phyloP scores from a whole-genome alignment of 768 basidiomycete species.

The Boletus rufocinnamomeus region DNA sequence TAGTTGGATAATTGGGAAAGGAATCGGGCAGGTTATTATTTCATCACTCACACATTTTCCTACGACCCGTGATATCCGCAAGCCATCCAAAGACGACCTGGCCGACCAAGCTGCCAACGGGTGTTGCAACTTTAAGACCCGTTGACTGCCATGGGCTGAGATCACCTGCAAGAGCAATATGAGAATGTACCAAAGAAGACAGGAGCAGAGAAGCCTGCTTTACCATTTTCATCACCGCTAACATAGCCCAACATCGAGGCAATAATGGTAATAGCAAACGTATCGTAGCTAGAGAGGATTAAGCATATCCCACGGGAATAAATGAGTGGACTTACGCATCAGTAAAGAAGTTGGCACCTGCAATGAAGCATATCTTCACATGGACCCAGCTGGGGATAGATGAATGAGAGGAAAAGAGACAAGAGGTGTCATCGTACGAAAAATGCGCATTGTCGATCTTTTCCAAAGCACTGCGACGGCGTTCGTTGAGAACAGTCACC shows the following conservation, averaged over 20 bases:
- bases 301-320: neutral
- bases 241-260: conserved; percentile 84
- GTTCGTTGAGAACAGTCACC: conserved; percentile 53
- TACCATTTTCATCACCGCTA: conserved; percentile 47
- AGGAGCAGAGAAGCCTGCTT: neutral
- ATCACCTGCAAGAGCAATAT: conserved; percentile 19
- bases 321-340: conserved; percentile 54
- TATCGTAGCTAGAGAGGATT: conserved; percentile 54
- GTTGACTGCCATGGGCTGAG: conserved; percentile 65
- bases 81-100: conserved; percentile 78
- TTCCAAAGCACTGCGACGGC: conserved; percentile 72
- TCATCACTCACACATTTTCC: conserved; percentile 67
- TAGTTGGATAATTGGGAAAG: conserved; percentile 6
- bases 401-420: neutral
- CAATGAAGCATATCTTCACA: conserved; percentile 64
- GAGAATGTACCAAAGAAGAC: neutral
- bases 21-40: neutral
- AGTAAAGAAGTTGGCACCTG: conserved; percentile 89
- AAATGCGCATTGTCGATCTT: conserved; percentile 86
- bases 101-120: conserved; percentile 70
- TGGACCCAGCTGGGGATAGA: conserved; percentile 67
- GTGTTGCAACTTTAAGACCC: conserved; percentile 75
- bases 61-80: conserved; percentile 73
- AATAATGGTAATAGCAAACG: conserved; percentile 87
- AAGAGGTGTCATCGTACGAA: conserved; percentile 50